Conservation (phyloP, 306 rosid species). For the Benincasa hispida region DNA sequence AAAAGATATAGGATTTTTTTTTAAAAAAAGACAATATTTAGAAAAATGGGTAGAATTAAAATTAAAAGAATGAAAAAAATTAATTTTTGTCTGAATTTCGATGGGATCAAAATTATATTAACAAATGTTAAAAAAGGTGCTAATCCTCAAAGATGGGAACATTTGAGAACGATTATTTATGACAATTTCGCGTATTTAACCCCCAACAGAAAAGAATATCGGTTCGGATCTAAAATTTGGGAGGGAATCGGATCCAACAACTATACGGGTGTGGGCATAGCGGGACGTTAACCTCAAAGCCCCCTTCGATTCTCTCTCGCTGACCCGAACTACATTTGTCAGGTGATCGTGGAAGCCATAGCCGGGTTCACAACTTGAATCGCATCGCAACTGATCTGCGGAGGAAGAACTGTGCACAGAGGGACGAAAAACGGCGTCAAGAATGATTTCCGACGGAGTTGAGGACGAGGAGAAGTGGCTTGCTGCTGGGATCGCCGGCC, state of each 20-base stretch:
- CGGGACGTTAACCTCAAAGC: background rate
- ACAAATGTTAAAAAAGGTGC: no score
- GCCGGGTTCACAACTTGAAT: background rate
- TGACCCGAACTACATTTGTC: background rate
- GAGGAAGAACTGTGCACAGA: background rate
- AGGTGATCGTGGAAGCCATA: background rate
- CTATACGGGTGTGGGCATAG: background rate
- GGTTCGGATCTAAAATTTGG: no score
- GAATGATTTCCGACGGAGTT: conserved; percentile 65
- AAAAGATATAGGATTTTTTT: no score
- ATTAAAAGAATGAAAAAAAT: no score
- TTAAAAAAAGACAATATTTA: no score
- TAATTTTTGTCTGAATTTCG: no score
- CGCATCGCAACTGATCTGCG: background rate
- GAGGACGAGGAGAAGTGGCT: conserved; percentile 93
- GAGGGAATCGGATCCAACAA: no score
- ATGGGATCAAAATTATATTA: no score
- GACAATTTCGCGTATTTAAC: no score
- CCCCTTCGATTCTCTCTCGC: background rate
- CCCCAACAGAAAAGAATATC: background rate
- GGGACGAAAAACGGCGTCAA: conserved; percentile 10
- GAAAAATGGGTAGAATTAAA: no score
- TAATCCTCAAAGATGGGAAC: no score
- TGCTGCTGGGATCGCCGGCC: conserved; percentile 95
- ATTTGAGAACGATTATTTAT: no score